phyloP scores from a whole-genome alignment of 1,139 yeast species.

The Suhomyces panamericanus region DNA sequence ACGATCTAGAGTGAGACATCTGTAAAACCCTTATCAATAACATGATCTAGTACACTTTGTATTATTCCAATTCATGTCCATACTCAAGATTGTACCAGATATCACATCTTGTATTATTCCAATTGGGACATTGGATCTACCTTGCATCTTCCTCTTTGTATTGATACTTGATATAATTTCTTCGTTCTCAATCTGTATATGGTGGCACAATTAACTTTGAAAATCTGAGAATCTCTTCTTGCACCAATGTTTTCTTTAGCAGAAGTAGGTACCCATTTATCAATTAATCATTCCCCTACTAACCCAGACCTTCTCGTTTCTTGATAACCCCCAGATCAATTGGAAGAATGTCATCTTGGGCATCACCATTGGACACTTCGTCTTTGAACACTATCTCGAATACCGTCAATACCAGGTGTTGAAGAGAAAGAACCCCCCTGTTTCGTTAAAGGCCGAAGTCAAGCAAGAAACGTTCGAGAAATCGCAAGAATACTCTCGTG shows the following conservation, averaged over 20 bases:
- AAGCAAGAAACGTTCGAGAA: slow-evolving; percentile 73
- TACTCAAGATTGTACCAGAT: too few species aligned
- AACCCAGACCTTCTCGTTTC: slow-evolving; percentile 31
- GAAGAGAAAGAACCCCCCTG: slow-evolving; percentile 56
- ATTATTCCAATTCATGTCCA: too few species aligned
- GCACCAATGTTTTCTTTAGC: slow-evolving; percentile 22
- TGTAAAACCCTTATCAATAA: too few species aligned
- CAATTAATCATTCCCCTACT: background rate
- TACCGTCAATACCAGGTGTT: slow-evolving; percentile 77
- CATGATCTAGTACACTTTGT: too few species aligned
- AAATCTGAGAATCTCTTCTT: too few species aligned
- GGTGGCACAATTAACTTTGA: too few species aligned
- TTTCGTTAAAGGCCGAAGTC: slow-evolving; percentile 62
- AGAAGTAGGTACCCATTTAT: slow-evolving; percentile 19
- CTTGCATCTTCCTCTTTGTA: too few species aligned
- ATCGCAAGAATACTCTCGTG: slow-evolving; percentile 76
- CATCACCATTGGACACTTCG: slow-evolving; percentile 71
- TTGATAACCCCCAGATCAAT: slow-evolving; percentile 62
- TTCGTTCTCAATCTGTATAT: too few species aligned
- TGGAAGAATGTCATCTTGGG: slow-evolving; percentile 80
- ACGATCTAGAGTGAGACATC: too few species aligned
- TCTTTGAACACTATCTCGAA: slow-evolving; percentile 71
- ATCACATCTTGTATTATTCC: too few species aligned
- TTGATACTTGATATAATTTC: too few species aligned
- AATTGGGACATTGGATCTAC: too few species aligned